Evolutionary conservation across 2,329 filamentous ascomycete genomes (phyloP), one percentile per base, ranked within the genome.

Genomic region (Ceratocystis diversiconidia): DNA sequence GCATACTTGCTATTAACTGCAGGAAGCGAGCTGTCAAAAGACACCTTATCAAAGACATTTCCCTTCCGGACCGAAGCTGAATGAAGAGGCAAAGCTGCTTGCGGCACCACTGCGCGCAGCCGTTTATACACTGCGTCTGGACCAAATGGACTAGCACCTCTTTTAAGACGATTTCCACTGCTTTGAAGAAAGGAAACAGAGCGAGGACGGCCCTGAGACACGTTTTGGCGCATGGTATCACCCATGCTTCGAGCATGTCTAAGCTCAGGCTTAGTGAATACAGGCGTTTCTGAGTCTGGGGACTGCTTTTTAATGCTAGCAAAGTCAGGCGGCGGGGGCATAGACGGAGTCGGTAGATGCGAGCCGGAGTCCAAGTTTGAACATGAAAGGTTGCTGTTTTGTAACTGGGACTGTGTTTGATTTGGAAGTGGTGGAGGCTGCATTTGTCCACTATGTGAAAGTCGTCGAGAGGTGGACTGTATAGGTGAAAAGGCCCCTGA

Each of bases 261-360:
- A 44, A 85, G 72, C 69, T 85, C 81, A 1, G 82, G 82, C 68
- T 84, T 85, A n/a, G 81, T 76, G 69, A 85, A 85, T 3, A 79
- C 76, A 7, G 67, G 62, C 15, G 63, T 62, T 8, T 65, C 62
- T 5, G 50, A 32, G 25, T 64, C 66, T 4, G 57, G 6, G 17
- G 59, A 61, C 36, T 67, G 66, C 25, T 36, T 61, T 48, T 69
- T 69, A 25, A 65, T 64, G 10, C 17, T 10, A 68, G 70, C 22
- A 65, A 65, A 15, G n/a, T 61, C 57, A 28, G 69, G 60, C 8
- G 63, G 67, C 5, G 64, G 62, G 10, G 68, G 66, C 59, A 67
- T 59, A 19, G 66, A 32, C 5, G 62, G 12, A 8, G 60, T 65
- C 28, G 41, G 55, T 5, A 41, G 59, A 48, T 65, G 60, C 5